These are phyloP conservation scores for Seiridium cupressi DNA, from an alignment of 2,329 filamentous ascomycete genomes.

Conservation along the genomic window DNA sequence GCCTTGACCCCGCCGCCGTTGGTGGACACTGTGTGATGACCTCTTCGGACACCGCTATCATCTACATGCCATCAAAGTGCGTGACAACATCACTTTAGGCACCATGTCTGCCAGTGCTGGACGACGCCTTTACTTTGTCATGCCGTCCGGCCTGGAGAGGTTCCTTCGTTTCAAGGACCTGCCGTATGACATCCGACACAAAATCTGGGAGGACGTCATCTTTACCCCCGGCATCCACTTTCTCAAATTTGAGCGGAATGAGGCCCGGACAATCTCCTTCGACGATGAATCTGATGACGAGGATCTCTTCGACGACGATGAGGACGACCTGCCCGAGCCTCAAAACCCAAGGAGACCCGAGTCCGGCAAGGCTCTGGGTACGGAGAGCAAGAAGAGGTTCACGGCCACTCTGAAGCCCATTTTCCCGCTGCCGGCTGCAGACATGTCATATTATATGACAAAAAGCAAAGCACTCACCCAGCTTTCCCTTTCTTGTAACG, in stretches of 20 bases:
- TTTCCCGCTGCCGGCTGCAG: slow-evolving; percentile 18
- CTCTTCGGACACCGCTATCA: too few species aligned
- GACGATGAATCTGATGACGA: slow-evolving; percentile 10
- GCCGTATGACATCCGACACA: slow-evolving; percentile 26
- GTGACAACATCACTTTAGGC: background rate
- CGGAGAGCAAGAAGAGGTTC: slow-evolving; percentile 8
- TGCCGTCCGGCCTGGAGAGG: slow-evolving; percentile 19
- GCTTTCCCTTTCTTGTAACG: slow-evolving; percentile 21
- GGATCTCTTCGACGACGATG: slow-evolving; percentile 6
- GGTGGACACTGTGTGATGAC: too few species aligned
- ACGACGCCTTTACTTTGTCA: slow-evolving; percentile 14
- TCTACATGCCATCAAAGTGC: too few species aligned
- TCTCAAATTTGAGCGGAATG: slow-evolving; percentile 20
- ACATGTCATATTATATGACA: slow-evolving; percentile 26
- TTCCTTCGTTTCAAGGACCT: slow-evolving; percentile 22
- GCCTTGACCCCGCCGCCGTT: too few species aligned
- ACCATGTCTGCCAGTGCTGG: background rate
- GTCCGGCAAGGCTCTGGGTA: background rate
- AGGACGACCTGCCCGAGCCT: background rate
- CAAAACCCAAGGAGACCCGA: background rate
- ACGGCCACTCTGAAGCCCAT: slow-evolving; percentile 19
- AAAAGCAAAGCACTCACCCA: slow-evolving; percentile 20
- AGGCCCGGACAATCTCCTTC: background rate
- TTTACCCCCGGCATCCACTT: slow-evolving; percentile 29
- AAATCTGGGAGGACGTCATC: slow-evolving; percentile 25